Evolutionary conservation across 2,329 filamentous ascomycete genomes (phyloP).

Genomic region (Ustulina deusta): DNA sequence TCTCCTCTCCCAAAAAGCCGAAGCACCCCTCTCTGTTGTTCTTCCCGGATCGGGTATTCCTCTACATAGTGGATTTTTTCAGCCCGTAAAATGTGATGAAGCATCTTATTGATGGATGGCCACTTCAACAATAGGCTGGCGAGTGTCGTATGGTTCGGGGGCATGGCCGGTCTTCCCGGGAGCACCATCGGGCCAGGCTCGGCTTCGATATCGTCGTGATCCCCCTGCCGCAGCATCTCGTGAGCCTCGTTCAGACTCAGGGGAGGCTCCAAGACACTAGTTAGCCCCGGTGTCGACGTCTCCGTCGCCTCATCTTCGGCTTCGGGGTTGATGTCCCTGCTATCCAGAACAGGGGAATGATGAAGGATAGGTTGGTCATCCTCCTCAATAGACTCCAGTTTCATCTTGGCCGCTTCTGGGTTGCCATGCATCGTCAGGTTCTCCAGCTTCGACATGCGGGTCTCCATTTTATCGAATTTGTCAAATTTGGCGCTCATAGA

Average conservation of each 20-base stretch:
- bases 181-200: conserved; percentile 65
- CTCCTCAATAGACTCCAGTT: conserved; percentile 52
- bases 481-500: conserved; percentile 46
- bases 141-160: conserved; percentile 89
- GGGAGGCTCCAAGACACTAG: conserved; percentile 42
- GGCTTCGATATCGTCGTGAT: conserved; percentile 62
- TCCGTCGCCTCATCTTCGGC: conserved; percentile 42
- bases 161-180: conserved; percentile 76
- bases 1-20: conserved; percentile 84
- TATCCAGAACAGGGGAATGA: conserved; percentile 40
- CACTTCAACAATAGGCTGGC: conserved; percentile 83
- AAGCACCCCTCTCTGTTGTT: conserved; percentile 79
- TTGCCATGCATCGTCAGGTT: conserved; percentile 46
- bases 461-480: conserved; percentile 53
- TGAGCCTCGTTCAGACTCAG: conserved; percentile 50
- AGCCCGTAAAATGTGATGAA: conserved; percentile 61
- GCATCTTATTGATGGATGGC: conserved; percentile 74
- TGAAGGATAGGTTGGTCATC: conserved; percentile 48
- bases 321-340: conserved; percentile 30
- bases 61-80: conserved; percentile 68
- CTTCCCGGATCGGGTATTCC: conserved; percentile 81
- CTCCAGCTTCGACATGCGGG: conserved; percentile 56
- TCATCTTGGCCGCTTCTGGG: conserved; percentile 48
- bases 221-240: conserved; percentile 52
- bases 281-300: conserved; percentile 50